phyloP scores from a whole-genome alignment of 169 alveolate genomes.

The Sarcocystis neurona region DNA sequence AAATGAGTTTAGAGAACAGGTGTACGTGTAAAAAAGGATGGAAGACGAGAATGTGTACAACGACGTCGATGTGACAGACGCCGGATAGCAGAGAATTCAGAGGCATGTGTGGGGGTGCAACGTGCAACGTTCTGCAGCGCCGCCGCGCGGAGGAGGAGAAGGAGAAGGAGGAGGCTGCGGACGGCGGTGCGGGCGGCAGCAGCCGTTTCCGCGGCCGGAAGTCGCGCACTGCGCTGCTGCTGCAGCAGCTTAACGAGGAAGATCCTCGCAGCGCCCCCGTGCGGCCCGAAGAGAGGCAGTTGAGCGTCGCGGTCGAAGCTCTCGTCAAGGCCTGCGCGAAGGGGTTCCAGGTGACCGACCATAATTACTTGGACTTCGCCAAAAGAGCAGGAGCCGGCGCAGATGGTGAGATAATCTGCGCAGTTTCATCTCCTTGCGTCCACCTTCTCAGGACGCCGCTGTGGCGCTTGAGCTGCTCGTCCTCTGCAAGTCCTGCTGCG shows the following conservation, averaged over 20 bases:
- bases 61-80: too few relatives aligned
- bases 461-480: too few relatives aligned
- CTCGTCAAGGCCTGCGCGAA: constrained; percentile 68
- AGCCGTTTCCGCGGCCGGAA: too few relatives aligned
- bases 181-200: background rate
- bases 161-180: background rate
- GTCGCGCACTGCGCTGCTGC: constrained; percentile 28
- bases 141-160: constrained; percentile 16
- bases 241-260: constrained; percentile 56
- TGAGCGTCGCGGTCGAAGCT: constrained; percentile 67
- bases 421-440: too few relatives aligned
- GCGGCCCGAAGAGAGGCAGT: constrained; percentile 52
- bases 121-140: too few relatives aligned
- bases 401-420: background rate
- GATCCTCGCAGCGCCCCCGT: background rate
- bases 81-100: too few relatives aligned
- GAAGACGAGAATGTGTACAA: too few relatives aligned
- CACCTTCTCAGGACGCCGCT: too few relatives aligned
- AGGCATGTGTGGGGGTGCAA: too few relatives aligned
- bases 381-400: constrained; percentile 1
- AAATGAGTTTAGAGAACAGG: too few relatives aligned
- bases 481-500: too few relatives aligned
- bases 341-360: constrained; percentile 81
- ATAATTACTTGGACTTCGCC: constrained; percentile 74
- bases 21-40: too few relatives aligned